Percentiles rank a stretch among this genome's conserved stretches.
Conservation (phyloP, 208 protist species). For the Leishmania major region DNA sequence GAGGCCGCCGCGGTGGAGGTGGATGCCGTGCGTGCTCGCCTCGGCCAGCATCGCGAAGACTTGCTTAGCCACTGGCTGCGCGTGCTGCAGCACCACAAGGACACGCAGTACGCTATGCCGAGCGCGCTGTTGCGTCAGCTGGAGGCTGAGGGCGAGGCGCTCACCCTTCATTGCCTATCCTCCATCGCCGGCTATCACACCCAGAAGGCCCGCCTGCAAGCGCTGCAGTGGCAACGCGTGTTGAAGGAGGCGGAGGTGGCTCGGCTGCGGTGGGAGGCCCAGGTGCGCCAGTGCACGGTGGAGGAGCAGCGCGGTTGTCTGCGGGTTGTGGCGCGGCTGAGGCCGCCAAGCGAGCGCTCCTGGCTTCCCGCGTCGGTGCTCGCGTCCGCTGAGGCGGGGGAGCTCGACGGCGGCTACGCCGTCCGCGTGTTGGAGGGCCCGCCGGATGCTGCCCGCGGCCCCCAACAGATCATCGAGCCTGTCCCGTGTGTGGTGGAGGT, state of each 20-base stretch:
- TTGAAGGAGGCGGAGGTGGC: conserved; percentile 32
- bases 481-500: conserved; percentile 20
- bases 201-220: conserved; percentile 26
- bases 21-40: conserved; percentile 25
- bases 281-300: conserved; percentile 31
- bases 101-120: conserved; percentile 18
- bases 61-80: conserved; percentile 23
- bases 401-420: conserved; percentile 19
- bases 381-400: conserved; percentile 3
- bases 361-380: conserved; percentile 26
- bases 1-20: conserved; percentile 17
- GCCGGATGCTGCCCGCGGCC: background rate
- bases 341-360: conserved; percentile 19
- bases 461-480: background rate
- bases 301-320: conserved; percentile 29
- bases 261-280: conserved; percentile 28
- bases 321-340: conserved; percentile 32
- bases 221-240: conserved; percentile 20
- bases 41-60: conserved; percentile 17
- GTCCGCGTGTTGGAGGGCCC: conserved; percentile 12
- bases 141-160: conserved; percentile 22
- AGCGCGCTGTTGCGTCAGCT: conserved; percentile 14
- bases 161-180: conserved; percentile 17
- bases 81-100: conserved; percentile 20
- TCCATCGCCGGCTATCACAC: conserved; percentile 23